Evolutionary conservation across 306 rosid species (phyloP).

Genomic region (Acacia confusa): DNA sequence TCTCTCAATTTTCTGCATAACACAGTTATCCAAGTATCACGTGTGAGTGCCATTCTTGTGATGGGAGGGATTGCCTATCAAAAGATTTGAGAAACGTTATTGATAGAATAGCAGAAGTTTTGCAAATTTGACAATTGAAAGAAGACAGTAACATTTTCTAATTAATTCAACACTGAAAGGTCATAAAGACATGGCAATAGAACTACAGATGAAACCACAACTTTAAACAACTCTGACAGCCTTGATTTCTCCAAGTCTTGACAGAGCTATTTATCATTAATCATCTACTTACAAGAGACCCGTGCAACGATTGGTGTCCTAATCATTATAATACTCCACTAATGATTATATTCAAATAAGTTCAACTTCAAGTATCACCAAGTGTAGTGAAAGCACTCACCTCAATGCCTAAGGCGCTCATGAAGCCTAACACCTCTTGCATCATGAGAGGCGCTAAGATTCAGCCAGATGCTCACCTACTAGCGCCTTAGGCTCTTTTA

Average conservation of each 20-base stretch:
- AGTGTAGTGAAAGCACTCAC: background rate
- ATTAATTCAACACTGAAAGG: conserved; percentile 13
- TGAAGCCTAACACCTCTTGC: background rate
- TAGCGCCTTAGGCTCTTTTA: background rate
- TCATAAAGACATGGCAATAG: conserved; percentile 10
- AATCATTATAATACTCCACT: background rate
- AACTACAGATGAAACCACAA: conserved; percentile 6
- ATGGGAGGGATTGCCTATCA: conserved; percentile 96
- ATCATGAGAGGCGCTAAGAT: background rate
- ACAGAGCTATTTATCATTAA: background rate
- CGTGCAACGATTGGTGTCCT: conserved; percentile 1
- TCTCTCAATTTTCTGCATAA: conserved; percentile 98
- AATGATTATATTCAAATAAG: conserved; percentile 5
- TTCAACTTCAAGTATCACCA: conserved; percentile 9
- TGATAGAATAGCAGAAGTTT: conserved; percentile 31
- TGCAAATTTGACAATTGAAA: conserved; percentile 8
- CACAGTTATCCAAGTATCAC: conserved; percentile 93
- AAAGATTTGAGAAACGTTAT: conserved; percentile 31
- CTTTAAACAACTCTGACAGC: conserved; percentile 28
- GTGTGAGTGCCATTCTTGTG: conserved; percentile 96
- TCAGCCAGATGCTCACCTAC: background rate
- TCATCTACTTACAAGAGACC: conserved; percentile 9
- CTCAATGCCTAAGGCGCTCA: background rate
- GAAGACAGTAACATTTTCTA: conserved; percentile 25
- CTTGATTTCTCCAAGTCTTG: conserved; percentile 3